Evolutionary conservation across 2,329 filamentous ascomycete genomes (phyloP), one percentile per base, ranked within the genome.

Genomic region (Penicillium freii): DNA sequence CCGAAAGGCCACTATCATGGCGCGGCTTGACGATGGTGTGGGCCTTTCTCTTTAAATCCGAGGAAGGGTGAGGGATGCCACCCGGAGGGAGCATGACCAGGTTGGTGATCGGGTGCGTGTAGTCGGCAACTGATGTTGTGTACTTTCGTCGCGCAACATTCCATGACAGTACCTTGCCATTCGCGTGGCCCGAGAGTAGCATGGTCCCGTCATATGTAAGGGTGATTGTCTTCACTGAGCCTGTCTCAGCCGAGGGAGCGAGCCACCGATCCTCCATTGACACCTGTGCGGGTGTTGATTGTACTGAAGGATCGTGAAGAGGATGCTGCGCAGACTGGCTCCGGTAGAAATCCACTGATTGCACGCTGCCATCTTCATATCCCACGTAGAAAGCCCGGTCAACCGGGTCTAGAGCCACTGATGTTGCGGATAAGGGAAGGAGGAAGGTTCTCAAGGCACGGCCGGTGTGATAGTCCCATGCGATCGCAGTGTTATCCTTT

Each of bases 391-490:
- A 85, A 5, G 89, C 91, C 51, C 93, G 84, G 62, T 93, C 88
- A 59, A 87, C 91, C 0, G 92, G 89, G 73, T 97, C 94, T 5
- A 97, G 79, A 9, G 84, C 79, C 34, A 93, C 73, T 66, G 88
- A 92, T 31, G 88, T 80, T 17, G 92, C 91, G 19, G 83, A 79
- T n/a, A 82, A 81, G 2, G 90, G 85, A 56, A 97, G 85, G 40
- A 97, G 81, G 62, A 95, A 86, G 4, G 92, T 97, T 43, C 92
- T 86, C 56, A 97, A 78, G 11, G 88, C 80, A 59, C 85, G 84
- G 39, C 91, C 91, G 0, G 86, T 90, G 60, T 87, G 85, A 71
- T 95, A 95, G 75, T 97, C 92, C 94, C 94, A 99, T 59, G 96
- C 81, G 67, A 96, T 87, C 66, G 91, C 91, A 8, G 91, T 94